These are phyloP conservation scores for Kuraishia borneana DNA, from an alignment of 805 yeast genomes.

Conservation along the genomic window DNA sequence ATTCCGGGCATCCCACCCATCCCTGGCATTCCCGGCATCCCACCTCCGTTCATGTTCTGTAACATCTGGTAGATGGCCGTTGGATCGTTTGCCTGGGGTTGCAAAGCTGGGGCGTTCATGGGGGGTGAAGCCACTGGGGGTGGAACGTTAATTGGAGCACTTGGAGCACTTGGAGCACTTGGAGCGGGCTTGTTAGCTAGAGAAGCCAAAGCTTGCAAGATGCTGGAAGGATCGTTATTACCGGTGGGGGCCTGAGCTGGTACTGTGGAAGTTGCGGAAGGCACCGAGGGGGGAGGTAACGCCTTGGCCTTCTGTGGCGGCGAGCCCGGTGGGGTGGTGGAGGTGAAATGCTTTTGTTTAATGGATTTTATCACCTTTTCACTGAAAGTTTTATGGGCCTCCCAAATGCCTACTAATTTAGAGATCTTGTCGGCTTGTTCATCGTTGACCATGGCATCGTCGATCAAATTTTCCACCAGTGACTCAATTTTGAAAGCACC, in stretches of 20 bases:
- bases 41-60: constrained; percentile 34
- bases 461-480: constrained; percentile 51
- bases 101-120: neutral
- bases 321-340: constrained; percentile 65
- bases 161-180: constrained; percentile 10
- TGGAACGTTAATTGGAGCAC: constrained; percentile 14
- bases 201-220: constrained; percentile 60
- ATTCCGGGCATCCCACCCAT: neutral
- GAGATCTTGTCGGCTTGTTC: constrained; percentile 64
- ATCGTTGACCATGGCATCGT: constrained; percentile 44
- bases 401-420: constrained; percentile 90
- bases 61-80: constrained; percentile 39
- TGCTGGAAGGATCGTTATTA: constrained; percentile 39
- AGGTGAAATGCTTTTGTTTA: constrained; percentile 45
- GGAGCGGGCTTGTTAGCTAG: constrained; percentile 38
- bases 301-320: constrained; percentile 31
- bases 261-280: neutral
- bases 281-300: constrained; percentile 1
- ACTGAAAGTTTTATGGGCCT: constrained; percentile 67
- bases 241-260: no score
- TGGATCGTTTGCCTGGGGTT: constrained; percentile 15
- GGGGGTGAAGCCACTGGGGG: constrained; percentile 5
- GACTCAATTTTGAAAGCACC: constrained; percentile 58
- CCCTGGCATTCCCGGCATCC: constrained; percentile 7
- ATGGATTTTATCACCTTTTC: constrained; percentile 42